Conservation (phyloP, 164 flowering plant genomes). For the Vitis cinerea region DNA sequence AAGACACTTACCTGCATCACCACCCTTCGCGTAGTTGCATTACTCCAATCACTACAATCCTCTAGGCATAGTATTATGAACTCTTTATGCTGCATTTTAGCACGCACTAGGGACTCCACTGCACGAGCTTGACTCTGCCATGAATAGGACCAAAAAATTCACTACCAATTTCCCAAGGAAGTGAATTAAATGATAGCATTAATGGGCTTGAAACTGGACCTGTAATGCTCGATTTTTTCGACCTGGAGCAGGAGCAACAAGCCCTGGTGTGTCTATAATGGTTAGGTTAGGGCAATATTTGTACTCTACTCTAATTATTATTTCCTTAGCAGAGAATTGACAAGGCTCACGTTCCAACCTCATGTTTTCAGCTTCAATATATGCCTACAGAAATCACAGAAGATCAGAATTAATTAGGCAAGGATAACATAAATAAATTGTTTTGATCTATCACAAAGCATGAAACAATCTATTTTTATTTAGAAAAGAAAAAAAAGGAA, state of each 20-base stretch:
- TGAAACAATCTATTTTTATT: too few species aligned
- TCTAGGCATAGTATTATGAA: slow-evolving; percentile 96
- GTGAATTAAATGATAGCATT: background rate
- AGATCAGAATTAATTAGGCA: background rate
- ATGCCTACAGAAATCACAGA: slow-evolving; percentile 46
- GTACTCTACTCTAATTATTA: slow-evolving; percentile 73
- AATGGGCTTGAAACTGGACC: slow-evolving; percentile 30
- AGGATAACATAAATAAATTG: background rate
- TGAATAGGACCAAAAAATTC: background rate
- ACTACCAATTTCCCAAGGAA: slow-evolving; percentile 1
- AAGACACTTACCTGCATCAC: slow-evolving; percentile 82
- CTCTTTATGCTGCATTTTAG: slow-evolving; percentile 95
- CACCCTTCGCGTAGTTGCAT: slow-evolving; percentile 90
- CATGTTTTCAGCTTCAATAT: slow-evolving; percentile 93
- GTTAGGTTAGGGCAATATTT: slow-evolving; percentile 94
- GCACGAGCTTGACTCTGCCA: slow-evolving; percentile 86
- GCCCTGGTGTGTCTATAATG: slow-evolving; percentile 96
- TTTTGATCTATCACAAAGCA: background rate
- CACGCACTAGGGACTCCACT: slow-evolving; percentile 88
- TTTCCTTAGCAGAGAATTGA: slow-evolving; percentile 86
- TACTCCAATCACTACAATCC: slow-evolving; percentile 99
- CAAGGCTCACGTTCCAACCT: slow-evolving; percentile 80
- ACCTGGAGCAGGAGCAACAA: slow-evolving; percentile 96
- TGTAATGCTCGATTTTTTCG: slow-evolving; percentile 72
- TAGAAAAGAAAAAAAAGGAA: background rate